These are phyloP conservation scores for Rhododendron griersonianum DNA, from an alignment of 148 eudicot genomes.

Conservation along the genomic window DNA sequence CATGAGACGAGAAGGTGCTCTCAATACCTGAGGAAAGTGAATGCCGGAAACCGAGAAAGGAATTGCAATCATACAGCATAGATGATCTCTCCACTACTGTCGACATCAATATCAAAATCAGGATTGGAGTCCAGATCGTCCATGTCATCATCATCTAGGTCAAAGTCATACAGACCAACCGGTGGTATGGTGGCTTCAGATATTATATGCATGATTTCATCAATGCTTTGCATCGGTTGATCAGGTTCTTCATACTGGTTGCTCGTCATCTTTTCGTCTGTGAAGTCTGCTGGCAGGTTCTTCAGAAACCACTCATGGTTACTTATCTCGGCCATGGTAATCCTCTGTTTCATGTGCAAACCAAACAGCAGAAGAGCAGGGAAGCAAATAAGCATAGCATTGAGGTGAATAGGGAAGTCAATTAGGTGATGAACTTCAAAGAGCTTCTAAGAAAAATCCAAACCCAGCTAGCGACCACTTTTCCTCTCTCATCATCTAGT, in stretches of 20 bases:
- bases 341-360: constrained; percentile 54
- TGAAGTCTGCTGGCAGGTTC: constrained; percentile 83
- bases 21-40: neutral
- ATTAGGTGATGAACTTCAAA: neutral
- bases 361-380: neutral
- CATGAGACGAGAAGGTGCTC: neutral
- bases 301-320: constrained; percentile 73
- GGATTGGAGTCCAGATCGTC: constrained; percentile 83
- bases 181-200: constrained; percentile 92
- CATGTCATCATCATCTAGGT: constrained; percentile 76
- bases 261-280: constrained; percentile 56
- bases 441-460: neutral
- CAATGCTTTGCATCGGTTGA: constrained; percentile 83
- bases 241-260: constrained; percentile 87
- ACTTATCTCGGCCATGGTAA: constrained; percentile 73
- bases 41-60: neutral
- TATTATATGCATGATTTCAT: constrained; percentile 80
- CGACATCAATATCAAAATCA: constrained; percentile 79
- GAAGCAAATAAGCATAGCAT: neutral
- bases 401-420: neutral
- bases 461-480: neutral
- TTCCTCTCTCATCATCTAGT: neutral
- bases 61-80: constrained; percentile 61
- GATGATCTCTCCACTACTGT: constrained; percentile 92
- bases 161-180: constrained; percentile 55